A percentile compares a stretch with the other conserved stretches of the same genome.
phyloP scores from a whole-genome alignment of 805 yeast genomes.

The Babjeviella inositovora region DNA sequence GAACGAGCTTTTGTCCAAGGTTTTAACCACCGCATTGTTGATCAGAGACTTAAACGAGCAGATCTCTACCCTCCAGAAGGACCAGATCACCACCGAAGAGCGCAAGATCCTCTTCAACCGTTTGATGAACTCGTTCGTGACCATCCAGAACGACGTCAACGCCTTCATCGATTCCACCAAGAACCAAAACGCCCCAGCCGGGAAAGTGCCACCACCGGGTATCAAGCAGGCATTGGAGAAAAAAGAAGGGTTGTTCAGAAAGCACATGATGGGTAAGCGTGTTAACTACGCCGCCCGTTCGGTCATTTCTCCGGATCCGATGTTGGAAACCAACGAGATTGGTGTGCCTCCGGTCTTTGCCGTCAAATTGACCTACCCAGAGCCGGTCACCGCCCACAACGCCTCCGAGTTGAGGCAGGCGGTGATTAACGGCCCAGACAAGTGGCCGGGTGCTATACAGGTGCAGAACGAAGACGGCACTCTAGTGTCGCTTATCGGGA shows the following conservation, averaged over 20 bases:
- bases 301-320: conserved; percentile 98
- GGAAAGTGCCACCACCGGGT: conserved; percentile 78
- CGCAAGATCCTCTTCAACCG: conserved; percentile 69
- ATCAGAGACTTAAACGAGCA: conserved; percentile 86
- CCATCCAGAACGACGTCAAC: conserved; percentile 89
- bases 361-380: conserved; percentile 88
- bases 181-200: conserved; percentile 56
- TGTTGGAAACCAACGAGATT: conserved; percentile 91
- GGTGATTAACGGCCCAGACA: conserved; percentile 92
- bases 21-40: conserved; percentile 63
- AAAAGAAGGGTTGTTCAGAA: conserved; percentile 96
- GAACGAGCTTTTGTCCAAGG: conserved; percentile 71
- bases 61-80: conserved; percentile 47
- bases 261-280: conserved; percentile 99
- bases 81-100: conserved; percentile 46
- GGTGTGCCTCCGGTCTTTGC: conserved; percentile 99
- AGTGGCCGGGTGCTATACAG: conserved; percentile 98
- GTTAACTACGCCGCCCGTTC: conserved; percentile 98
- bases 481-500: conserved; percentile 64
- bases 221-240: conserved; percentile 94
- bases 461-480: conserved; percentile 93
- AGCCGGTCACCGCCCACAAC: conserved; percentile 90
- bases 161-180: conserved; percentile 87
- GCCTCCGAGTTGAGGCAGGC: conserved; percentile 85
- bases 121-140: conserved; percentile 90